Evolutionary conservation across 2,329 filamentous ascomycete genomes (phyloP).

Genomic region (Aspergillus carbonarius): DNA sequence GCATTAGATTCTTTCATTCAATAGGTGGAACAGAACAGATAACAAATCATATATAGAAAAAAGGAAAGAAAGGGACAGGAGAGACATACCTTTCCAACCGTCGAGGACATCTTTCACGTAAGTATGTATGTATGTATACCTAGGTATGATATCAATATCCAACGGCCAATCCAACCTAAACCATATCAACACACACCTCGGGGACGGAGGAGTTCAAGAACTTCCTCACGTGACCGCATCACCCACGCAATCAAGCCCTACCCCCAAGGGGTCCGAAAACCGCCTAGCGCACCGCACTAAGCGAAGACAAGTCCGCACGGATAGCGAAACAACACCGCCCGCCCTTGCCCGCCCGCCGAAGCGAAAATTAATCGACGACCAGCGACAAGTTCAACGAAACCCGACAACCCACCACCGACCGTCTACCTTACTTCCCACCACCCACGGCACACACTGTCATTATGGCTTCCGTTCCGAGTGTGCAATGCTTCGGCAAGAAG

Average conservation of each 20-base stretch:
- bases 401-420: conserved; percentile 5
- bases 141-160: neutral
- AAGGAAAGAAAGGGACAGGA: neutral
- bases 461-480: conserved; percentile 77
- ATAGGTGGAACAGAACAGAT: too few relatives aligned
- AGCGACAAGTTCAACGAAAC: conserved; percentile 32
- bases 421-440: conserved; percentile 9
- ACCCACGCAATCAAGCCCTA: conserved; percentile 28
- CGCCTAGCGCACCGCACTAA: conserved; percentile 36
- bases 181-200: neutral
- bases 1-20: too few relatives aligned
- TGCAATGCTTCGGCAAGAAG: conserved; percentile 99
- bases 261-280: conserved; percentile 12
- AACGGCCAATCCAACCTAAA: too few relatives aligned
- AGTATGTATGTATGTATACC: too few relatives aligned
- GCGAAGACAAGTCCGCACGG: conserved; percentile 43
- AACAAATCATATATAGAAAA: neutral
- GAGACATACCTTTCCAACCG: conserved; percentile 42
- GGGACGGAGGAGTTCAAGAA: conserved; percentile 3
- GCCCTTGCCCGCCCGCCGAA: conserved; percentile 29
- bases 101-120: conserved; percentile 43
- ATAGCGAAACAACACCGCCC: conserved; percentile 21
- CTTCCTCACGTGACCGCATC: conserved; percentile 31
- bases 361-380: conserved; percentile 24
- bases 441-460: conserved; percentile 46